A percentile compares a stretch with the other conserved stretches of the same genome.
These are phyloP conservation scores for Kondoa malvinella DNA, from an alignment of 768 basidiomycete genomes.

Conservation along the genomic window DNA sequence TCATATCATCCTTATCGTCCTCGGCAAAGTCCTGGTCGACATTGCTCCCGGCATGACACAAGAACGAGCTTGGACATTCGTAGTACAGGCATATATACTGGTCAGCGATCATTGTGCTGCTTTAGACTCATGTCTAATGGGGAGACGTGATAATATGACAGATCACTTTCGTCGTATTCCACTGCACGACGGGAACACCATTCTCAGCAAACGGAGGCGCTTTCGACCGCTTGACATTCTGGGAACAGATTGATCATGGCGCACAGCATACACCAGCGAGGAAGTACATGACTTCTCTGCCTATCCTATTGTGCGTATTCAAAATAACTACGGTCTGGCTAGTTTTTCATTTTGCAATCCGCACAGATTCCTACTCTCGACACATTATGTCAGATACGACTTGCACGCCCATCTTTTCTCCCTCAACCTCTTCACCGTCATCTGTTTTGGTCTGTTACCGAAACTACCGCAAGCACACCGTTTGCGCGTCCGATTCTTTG, in stretches of 20 bases:
- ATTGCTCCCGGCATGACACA: conserved; percentile 85
- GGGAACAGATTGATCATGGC: conserved; percentile 98
- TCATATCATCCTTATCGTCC: conserved; percentile 76
- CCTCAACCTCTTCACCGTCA: conserved; percentile 62
- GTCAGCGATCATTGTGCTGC: conserved; percentile 39
- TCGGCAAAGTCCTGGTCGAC: conserved; percentile 83
- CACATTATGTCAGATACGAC: conserved; percentile 94
- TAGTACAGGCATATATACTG: conserved; percentile 74
- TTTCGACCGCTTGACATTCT: conserved; percentile 90
- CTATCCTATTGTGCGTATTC: conserved; percentile 54
- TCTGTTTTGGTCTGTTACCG: conserved; percentile 62
- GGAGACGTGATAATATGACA: conserved; percentile 28
- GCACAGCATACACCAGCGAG: conserved; percentile 97
- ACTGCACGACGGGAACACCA: conserved; percentile 91
- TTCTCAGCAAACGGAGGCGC: conserved; percentile 83
- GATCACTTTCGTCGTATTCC: conserved; percentile 97
- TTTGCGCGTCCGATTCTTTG: conserved; percentile 26
- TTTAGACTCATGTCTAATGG: no score
- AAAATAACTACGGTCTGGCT: background rate
- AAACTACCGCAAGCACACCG: conserved; percentile 53
- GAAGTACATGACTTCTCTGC: conserved; percentile 85
- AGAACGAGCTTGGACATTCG: conserved; percentile 85
- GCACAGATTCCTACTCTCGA: conserved; percentile 77
- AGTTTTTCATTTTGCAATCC: background rate
- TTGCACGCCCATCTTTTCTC: conserved; percentile 63